Evolutionary conservation across 148 eudicot species (phyloP), one percentile per base, ranked within the genome.

Genomic region (Rhododendron simsii): DNA sequence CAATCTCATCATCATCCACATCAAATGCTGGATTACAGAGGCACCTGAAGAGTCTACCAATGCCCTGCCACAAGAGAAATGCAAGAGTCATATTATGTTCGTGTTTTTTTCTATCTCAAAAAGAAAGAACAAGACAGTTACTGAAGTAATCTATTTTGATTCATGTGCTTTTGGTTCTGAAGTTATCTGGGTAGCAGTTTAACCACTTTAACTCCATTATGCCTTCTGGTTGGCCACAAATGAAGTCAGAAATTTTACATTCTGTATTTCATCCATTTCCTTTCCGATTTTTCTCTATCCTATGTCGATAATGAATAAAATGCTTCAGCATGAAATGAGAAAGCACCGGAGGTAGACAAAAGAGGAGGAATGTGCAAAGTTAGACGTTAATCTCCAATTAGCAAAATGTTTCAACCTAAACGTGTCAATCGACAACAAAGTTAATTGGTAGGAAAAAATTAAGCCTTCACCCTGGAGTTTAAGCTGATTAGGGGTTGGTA

Each of bases 1-100:
- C 95, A 75, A 95, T 95, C 91, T 96, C 98, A 6, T 96, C 99
- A 78, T 96, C 98, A 81, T 96, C 98, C 51, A 96, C 98, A 83
- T 95, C 93, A 61, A 91, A 94, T 21, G 96, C 96, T 9, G 98
- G 99, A 83, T 92, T 96, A 84, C 99, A 96, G 30, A 96, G 92
- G 85, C 99, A 96, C 87, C 98, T 91, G 88, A 96, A 96, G 39
- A 95, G 93, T 89, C 94, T 95, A 6, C 96, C 96, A 48, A 95
- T 95, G 86, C 98, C 98, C 98, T 95, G 96, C 51, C 21, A 85
- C 12, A 47, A 26, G 81, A 75, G 5, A 73, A 83, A 63, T 74
- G 4, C 7, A 39, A 85, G 14, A 76, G 33, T 45, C 33, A 33
- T 69, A 47, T 28, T 16, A n/a, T 6, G 63, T 28, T 18, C 74